Base-by-base conservation (phyloP, 352 stramenopile species). In the Phytophthora idaei region DNA sequence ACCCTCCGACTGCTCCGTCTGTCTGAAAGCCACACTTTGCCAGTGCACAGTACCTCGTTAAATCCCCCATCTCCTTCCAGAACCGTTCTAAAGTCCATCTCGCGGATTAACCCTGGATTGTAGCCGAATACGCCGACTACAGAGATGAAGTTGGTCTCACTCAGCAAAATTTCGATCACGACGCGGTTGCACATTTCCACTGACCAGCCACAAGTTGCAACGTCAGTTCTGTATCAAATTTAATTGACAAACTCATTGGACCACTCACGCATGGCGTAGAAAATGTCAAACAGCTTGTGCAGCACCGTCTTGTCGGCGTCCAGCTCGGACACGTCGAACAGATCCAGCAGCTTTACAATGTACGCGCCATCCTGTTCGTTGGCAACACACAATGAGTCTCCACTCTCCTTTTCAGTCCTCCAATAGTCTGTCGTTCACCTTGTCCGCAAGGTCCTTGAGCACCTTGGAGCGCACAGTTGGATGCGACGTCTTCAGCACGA, bases 71-170 rank as follows among this genome's bases (percentile, higher is more conserved):
- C 72, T 61, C 75, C 73, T 63, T 93, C 85, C 27, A 95, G 64
- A 7, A 77, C 78, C 29, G 74, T 73, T 28, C 87, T 72, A 57
- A 95, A 95, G 46, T 91, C 80, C 71, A 93, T 91, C 52, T 89
- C 80, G 21, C 71, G 73, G 57, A 93, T 87, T 37, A 93, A 69
- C 34, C 81, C 75, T 2, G 85, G 87, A 58, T 95, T 95, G 70
- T 92, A 80, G 12, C 85, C 87, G 34, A 95, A 85, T 15, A 94
- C 85, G 51, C 85, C 85, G 34, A 95, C 77, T 14, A 95, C 83
- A 36, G 87, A 92, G 47, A 94, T 70, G 52, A 95, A 95, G 67
- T 94, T 90, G 15, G 71, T 56, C 50, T 94, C 85, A 57, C 59
- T 90, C 28, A 95, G 65, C 41, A 95, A 62, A 46, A 90, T 75